phyloP scores from a whole-genome alignment of 2,329 filamentous ascomycete genomes.

The Ophiobolus disseminans region DNA sequence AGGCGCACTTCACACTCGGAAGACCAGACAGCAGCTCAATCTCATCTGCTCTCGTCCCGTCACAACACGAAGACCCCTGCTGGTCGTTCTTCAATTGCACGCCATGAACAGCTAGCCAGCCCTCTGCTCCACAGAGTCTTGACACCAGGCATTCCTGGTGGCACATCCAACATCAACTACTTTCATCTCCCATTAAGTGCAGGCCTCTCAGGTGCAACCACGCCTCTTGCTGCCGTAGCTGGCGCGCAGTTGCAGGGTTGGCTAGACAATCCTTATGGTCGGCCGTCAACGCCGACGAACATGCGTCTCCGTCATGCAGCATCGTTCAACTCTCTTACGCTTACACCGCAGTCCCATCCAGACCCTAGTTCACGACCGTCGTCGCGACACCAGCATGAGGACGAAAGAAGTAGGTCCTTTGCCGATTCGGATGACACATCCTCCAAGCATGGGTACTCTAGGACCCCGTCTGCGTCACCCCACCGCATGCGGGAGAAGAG shows the following conservation, averaged over 20 bases:
- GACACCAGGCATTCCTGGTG: conserved; percentile 69
- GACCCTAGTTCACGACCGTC: conserved; percentile 54
- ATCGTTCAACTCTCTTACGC: conserved; percentile 55
- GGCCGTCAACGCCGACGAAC: conserved; percentile 43
- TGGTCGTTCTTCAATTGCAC: conserved; percentile 38
- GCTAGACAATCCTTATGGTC: conserved; percentile 46
- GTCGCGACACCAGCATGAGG: conserved; percentile 51
- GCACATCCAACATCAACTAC: conserved; percentile 79
- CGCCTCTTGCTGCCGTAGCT: conserved; percentile 79
- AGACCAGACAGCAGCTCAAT: conserved; percentile 21
- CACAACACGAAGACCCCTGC: conserved; percentile 35
- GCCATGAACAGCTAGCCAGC: conserved; percentile 46
- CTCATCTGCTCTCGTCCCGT: conserved; percentile 32
- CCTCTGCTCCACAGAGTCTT: conserved; percentile 52
- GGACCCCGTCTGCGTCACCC: conserved; percentile 48
- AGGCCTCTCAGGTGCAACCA: conserved; percentile 76
- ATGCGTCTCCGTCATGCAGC: conserved; percentile 47
- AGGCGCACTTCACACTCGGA: conserved; percentile 24
- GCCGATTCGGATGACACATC: conserved; percentile 34
- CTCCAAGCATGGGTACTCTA: conserved; percentile 37
- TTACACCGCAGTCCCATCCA: conserved; percentile 55
- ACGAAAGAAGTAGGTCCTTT: conserved; percentile 35
- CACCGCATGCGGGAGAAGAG: conserved; percentile 73
- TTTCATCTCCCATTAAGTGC: conserved; percentile 79
- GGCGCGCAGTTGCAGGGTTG: conserved; percentile 69